phyloP scores from a whole-genome alignment of 1,139 yeast genomes.

The Torulaspora globosa region DNA sequence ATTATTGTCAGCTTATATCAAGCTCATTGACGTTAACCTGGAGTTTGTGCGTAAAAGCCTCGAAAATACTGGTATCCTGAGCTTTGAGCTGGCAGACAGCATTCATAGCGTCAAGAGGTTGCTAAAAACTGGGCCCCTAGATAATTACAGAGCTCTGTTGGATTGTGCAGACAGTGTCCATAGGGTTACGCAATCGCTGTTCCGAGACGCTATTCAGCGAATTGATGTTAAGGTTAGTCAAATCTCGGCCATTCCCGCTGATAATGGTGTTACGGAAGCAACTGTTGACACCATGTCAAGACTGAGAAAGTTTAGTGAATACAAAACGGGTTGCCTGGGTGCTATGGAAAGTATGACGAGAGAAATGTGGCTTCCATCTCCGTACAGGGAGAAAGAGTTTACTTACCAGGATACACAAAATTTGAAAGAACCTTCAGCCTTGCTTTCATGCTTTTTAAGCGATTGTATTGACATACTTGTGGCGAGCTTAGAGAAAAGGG shows the following conservation, averaged over 20 bases:
- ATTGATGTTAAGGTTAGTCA: slow-evolving; percentile 51
- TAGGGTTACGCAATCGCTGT: slow-evolving; percentile 43
- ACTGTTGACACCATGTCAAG: slow-evolving; percentile 65
- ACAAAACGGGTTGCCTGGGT: slow-evolving; percentile 49
- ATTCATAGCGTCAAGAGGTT: slow-evolving; percentile 32
- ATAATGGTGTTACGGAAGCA: slow-evolving; percentile 63
- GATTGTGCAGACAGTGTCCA: slow-evolving; percentile 24
- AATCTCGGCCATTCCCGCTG: slow-evolving; percentile 49
- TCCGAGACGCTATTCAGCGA: slow-evolving; percentile 49
- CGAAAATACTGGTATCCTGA: slow-evolving; percentile 42
- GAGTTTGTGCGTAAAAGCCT: slow-evolving; percentile 39
- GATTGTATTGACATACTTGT: slow-evolving; percentile 74
- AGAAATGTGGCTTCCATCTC: slow-evolving; percentile 68
- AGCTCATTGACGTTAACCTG: slow-evolving; percentile 38
- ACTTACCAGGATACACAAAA: slow-evolving; percentile 27
- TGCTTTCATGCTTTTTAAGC: slow-evolving; percentile 61
- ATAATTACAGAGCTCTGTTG: slow-evolving; percentile 17
- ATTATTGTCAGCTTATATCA: slow-evolving; percentile 38
- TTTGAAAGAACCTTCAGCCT: slow-evolving; percentile 44
- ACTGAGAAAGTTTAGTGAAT: slow-evolving; percentile 61
- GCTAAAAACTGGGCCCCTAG: slow-evolving; percentile 29
- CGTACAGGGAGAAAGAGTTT: slow-evolving; percentile 33
- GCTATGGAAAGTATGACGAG: slow-evolving; percentile 52
- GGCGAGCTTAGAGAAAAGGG: slow-evolving; percentile 56
- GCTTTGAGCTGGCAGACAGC: slow-evolving; percentile 46